A percentile compares a stretch with the other conserved stretches of the same genome.
These are phyloP conservation scores for Penicillium silybi DNA, from an alignment of 495 filamentous ascomycete species.

Conservation along the genomic window DNA sequence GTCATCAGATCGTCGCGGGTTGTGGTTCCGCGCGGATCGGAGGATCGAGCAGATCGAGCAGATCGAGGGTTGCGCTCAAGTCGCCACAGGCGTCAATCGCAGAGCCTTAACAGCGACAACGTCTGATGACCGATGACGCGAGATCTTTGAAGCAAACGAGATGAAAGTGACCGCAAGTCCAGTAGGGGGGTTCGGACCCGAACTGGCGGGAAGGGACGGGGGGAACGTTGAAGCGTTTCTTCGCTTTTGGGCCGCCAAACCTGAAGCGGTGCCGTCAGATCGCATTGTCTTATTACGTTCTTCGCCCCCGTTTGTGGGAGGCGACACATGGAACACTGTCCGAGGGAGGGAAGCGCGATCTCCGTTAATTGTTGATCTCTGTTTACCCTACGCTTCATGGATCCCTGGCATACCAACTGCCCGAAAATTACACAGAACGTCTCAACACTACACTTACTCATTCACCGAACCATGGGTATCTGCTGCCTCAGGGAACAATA, in stretches of 20 bases:
- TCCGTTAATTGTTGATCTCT: background rate
- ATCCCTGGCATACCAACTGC: background rate
- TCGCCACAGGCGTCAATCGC: background rate
- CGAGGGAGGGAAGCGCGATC: background rate
- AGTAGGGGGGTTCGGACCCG: slow-evolving; percentile 13
- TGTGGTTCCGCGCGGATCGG: slow-evolving; percentile 12
- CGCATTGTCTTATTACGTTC: background rate
- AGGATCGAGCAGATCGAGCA: slow-evolving; percentile 11
- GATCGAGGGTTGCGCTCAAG: slow-evolving; percentile 3
- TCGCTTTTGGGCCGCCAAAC: background rate
- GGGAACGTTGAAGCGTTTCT: background rate
- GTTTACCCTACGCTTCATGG: background rate
- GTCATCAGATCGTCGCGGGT: slow-evolving; percentile 9
- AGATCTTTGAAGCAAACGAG: slow-evolving; percentile 34
- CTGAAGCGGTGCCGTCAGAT: background rate
- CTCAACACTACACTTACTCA: background rate
- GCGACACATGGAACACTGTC: background rate
- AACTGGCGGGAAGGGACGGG: slow-evolving; percentile 18
- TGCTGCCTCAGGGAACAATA: background rate
- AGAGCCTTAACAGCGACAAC: background rate
- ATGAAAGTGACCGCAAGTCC: slow-evolving; percentile 6
- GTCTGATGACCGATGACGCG: background rate
- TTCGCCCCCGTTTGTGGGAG: background rate
- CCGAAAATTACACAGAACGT: background rate
- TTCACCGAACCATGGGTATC: background rate